Evolutionary conservation across 1,284 basidiomycete species (phyloP).

Genomic region (Coniferiporia weirii): DNA sequence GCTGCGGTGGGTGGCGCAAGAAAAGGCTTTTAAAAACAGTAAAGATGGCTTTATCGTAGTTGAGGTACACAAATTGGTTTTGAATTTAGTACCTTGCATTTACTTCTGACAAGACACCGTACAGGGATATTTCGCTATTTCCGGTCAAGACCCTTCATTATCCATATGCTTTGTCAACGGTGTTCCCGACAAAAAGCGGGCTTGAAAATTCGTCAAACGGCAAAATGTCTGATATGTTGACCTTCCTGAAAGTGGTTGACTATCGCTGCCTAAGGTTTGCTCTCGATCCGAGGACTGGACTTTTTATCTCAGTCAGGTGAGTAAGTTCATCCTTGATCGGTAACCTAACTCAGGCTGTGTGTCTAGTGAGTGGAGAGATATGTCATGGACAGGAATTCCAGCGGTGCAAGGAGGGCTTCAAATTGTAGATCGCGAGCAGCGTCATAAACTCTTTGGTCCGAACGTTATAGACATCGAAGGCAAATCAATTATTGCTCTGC

Average conservation of each 20-base stretch:
- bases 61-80: constrained; percentile 57
- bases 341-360: constrained; percentile 7
- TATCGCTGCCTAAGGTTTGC: constrained; percentile 91
- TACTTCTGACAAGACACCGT: constrained; percentile 56
- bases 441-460: constrained; percentile 72
- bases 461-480: constrained; percentile 92
- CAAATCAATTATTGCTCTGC: constrained; percentile 76
- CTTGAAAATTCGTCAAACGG: constrained; percentile 27
- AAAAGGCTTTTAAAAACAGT: constrained; percentile 78
- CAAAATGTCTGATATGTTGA: constrained; percentile 34
- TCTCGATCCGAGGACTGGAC: constrained; percentile 77
- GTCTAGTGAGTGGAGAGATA: constrained; percentile 88
- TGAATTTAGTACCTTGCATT: constrained; percentile 4
- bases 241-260: constrained; percentile 59
- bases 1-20: constrained; percentile 82
- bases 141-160: constrained; percentile 66
- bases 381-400: constrained; percentile 61
- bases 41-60: constrained; percentile 77
- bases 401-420: constrained; percentile 64
- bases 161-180: constrained; percentile 71
- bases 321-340: constrained; percentile 17
- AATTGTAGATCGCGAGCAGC: constrained; percentile 53
- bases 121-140: constrained; percentile 77
- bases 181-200: constrained; percentile 47
- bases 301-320: constrained; percentile 80